Percentiles rank a stretch among this genome's conserved stretches.
Evolutionary conservation across 495 filamentous ascomycete species (phyloP).

Genomic region (Pseudotulostoma volvatum): DNA sequence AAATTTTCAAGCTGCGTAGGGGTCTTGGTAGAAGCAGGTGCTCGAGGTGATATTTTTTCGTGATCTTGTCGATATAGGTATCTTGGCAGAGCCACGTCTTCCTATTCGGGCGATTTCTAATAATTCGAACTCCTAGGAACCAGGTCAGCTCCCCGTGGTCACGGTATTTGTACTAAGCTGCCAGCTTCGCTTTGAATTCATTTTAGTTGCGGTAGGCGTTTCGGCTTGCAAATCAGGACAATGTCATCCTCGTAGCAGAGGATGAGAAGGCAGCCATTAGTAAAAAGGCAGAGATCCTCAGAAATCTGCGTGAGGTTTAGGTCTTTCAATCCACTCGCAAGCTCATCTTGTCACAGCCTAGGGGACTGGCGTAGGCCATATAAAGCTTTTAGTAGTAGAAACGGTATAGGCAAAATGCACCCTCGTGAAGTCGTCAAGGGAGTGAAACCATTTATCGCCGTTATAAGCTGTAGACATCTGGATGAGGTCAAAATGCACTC

Average conservation of each 20-base stretch:
- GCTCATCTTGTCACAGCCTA: neutral
- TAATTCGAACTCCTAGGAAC: slow-evolving; percentile 10
- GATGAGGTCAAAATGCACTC: too few species aligned
- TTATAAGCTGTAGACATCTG: too few species aligned
- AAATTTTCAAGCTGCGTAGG: slow-evolving; percentile 1
- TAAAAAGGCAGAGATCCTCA: neutral
- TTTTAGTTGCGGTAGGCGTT: neutral
- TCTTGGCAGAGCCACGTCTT: slow-evolving; percentile 9
- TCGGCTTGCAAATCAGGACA: neutral
- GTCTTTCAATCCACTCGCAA: neutral
- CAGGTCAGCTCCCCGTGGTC: neutral
- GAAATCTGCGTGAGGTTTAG: neutral
- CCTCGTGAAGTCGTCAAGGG: too few species aligned
- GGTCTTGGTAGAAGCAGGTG: neutral
- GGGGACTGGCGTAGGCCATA: neutral
- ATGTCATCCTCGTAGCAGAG: neutral
- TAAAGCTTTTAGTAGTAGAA: neutral
- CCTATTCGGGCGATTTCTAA: slow-evolving; percentile 2
- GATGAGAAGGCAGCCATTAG: neutral
- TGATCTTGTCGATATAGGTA: slow-evolving; percentile 10
- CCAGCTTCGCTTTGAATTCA: neutral
- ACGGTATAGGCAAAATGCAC: too few species aligned
- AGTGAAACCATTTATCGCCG: too few species aligned
- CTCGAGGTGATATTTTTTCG: slow-evolving; percentile 4
- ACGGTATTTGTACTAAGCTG: neutral